Conservation (phyloP, 2,329 filamentous ascomycete species). For the Aspergillus ruber region DNA sequence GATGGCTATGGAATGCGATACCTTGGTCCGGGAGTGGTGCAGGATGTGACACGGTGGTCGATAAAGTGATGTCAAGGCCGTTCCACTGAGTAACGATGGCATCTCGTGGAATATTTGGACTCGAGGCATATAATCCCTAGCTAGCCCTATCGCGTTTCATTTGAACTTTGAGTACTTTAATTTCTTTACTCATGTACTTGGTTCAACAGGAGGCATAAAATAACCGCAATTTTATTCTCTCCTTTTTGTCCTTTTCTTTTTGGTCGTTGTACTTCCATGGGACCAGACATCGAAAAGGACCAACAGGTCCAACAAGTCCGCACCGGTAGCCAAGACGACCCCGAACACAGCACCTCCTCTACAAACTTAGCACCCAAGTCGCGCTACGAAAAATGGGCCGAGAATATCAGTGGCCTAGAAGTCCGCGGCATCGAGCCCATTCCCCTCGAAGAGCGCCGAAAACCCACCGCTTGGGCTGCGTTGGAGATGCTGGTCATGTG, state of each 20-base stretch:
- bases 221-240: background rate
- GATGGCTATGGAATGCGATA: slow-evolving; percentile 16
- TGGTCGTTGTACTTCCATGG: slow-evolving; percentile 6
- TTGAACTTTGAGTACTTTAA: background rate
- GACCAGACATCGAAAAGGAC: slow-evolving; percentile 15
- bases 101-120: background rate
- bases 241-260: background rate
- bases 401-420: slow-evolving; percentile 11
- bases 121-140: background rate
- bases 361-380: slow-evolving; percentile 1
- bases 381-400: slow-evolving; percentile 8
- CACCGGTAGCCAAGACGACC: slow-evolving; percentile 9
- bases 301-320: slow-evolving; percentile 9
- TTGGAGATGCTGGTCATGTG: slow-evolving; percentile 17
- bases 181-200: background rate
- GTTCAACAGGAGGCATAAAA: background rate
- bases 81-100: slow-evolving; percentile 7
- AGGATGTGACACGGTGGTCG: slow-evolving; percentile 9
- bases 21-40: slow-evolving; percentile 4
- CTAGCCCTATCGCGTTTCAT: background rate
- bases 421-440: slow-evolving; percentile 13
- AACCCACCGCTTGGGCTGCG: slow-evolving; percentile 13
- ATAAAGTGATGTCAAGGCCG: slow-evolving; percentile 14
- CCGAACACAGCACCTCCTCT: slow-evolving; percentile 7
- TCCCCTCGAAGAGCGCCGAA: slow-evolving; percentile 14